Evolutionary conservation across 129 eudicot species (phyloP), one percentile per base, ranked within the genome.

Genomic region (Lactuca sativa): DNA sequence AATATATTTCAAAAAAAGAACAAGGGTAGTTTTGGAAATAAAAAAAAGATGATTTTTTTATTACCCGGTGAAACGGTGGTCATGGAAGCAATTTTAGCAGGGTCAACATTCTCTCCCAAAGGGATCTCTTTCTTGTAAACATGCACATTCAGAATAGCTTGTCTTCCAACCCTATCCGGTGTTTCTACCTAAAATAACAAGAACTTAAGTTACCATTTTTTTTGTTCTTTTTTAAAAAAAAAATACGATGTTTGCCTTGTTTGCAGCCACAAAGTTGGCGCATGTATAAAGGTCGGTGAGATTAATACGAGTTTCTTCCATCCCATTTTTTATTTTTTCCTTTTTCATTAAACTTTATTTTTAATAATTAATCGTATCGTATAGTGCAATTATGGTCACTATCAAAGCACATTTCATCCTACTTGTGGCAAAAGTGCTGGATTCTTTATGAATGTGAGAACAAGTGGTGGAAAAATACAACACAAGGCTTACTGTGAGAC

Each of bases 31-130:
- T 76, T 70, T 60, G n/a, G 34, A 16, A 51, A 10, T 48, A 16
- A 51, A 10, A 66, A 21, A 52, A 61, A 21, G 17, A 38, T 9
- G 10, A 14, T 11, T 54, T 36, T 33, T 16, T 51, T 44, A 55
- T 68, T 85, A 95, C 99, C 99, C 99, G n/a, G 99, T 95, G 76
- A 95, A 95, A 71, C 99, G 7, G 97, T 95, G 47, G 99, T 95
- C 99, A 95, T 95, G 58, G 90, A 77, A 56, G 99, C 97, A 63
- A 95, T 86, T 15, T 69, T 78, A 71, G 74, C 75, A 67, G 90
- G 89, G 84, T 84, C 82, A 59, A 95, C 95, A 80, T 95, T 89
- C 59, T 87, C 83, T 56, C 77, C 91, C 52, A 95, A 79, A 71
- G 99, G 99, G 63, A 95, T 89, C 82, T 87, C 99, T 79, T 95